Conservation (phyloP, 2,329 filamentous ascomycete species). For the Calonectria honghensis region DNA sequence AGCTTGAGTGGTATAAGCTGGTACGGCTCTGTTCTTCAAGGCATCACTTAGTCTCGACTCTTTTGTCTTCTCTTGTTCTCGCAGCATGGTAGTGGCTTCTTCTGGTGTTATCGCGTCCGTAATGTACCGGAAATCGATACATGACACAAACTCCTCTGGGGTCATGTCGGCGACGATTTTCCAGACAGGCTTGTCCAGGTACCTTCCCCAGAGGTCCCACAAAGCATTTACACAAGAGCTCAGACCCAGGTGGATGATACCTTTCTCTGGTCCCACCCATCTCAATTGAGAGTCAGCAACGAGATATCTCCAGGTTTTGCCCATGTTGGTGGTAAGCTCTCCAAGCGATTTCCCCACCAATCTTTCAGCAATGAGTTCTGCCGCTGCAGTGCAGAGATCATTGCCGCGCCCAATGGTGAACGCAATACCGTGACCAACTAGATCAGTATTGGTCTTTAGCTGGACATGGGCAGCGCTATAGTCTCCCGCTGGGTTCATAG, state of each 20-base stretch:
- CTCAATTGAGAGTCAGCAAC: slow-evolving; percentile 92
- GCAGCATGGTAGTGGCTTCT: slow-evolving; percentile 85
- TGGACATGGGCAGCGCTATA: slow-evolving; percentile 96
- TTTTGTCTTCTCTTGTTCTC: slow-evolving; percentile 80
- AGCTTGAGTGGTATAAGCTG: slow-evolving; percentile 91
- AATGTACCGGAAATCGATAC: slow-evolving; percentile 96
- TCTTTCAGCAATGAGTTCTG: slow-evolving; percentile 85
- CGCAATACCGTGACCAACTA: slow-evolving; percentile 87
- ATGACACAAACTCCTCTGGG: slow-evolving; percentile 88
- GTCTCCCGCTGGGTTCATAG: slow-evolving; percentile 90
- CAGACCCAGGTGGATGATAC: slow-evolving; percentile 92
- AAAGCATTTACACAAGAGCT: slow-evolving; percentile 92
- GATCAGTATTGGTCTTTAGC: slow-evolving; percentile 84
- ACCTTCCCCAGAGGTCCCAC: slow-evolving; percentile 96
- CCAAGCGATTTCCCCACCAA: slow-evolving; percentile 85
- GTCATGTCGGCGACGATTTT: slow-evolving; percentile 91
- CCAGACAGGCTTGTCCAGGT: slow-evolving; percentile 91
- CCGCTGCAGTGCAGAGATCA: slow-evolving; percentile 91
- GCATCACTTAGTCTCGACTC: slow-evolving; percentile 83
- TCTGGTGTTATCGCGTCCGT: slow-evolving; percentile 91
- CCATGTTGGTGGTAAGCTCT: slow-evolving; percentile 87
- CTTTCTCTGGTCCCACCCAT: slow-evolving; percentile 96
- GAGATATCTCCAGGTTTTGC: slow-evolving; percentile 90
- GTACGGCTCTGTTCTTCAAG: slow-evolving; percentile 83
- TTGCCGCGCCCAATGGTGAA: slow-evolving; percentile 94